A percentile compares a stretch with the other conserved stretches of the same genome.
phyloP scores from a whole-genome alignment of 2,329 filamentous ascomycete species.

The Paracamarosporium sp. region DNA sequence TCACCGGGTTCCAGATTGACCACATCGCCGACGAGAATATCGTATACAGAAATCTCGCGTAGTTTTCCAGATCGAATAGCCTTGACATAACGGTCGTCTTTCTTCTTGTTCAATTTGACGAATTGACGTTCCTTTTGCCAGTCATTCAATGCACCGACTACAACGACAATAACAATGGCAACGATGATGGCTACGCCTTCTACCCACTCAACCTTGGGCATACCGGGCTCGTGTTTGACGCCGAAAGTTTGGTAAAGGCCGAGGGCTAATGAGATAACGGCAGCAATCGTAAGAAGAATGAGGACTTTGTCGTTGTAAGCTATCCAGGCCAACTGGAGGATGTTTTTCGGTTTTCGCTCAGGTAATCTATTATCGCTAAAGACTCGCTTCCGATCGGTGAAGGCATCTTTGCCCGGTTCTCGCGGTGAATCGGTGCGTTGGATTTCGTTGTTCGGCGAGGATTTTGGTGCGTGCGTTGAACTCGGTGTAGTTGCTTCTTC shows the following conservation, averaged over 20 bases:
- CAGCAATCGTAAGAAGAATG: slow-evolving; percentile 73
- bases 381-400: slow-evolving; percentile 72
- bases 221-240: slow-evolving; percentile 58
- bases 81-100: slow-evolving; percentile 76
- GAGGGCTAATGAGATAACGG: slow-evolving; percentile 75
- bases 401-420: slow-evolving; percentile 34
- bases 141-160: slow-evolving; percentile 80
- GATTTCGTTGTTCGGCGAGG: slow-evolving; percentile 12
- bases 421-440: slow-evolving; percentile 26
- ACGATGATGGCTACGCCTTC: slow-evolving; percentile 82
- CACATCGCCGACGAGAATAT: slow-evolving; percentile 76
- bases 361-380: slow-evolving; percentile 75
- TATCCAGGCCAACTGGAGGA: slow-evolving; percentile 77
- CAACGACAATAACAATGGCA: slow-evolving; percentile 76
- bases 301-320: slow-evolving; percentile 84
- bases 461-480: slow-evolving; percentile 25
- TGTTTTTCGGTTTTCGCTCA: slow-evolving; percentile 71
- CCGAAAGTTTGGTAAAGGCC: slow-evolving; percentile 76
- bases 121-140: slow-evolving; percentile 85
- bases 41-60: slow-evolving; percentile 72
- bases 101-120: slow-evolving; percentile 80
- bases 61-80: slow-evolving; percentile 77
- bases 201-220: slow-evolving; percentile 74
- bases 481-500: slow-evolving; percentile 62
- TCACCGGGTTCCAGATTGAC: slow-evolving; percentile 77